These are phyloP conservation scores for Westerdykella ornata DNA, from an alignment of 2,329 filamentous ascomycete species.

Conservation along the genomic window DNA sequence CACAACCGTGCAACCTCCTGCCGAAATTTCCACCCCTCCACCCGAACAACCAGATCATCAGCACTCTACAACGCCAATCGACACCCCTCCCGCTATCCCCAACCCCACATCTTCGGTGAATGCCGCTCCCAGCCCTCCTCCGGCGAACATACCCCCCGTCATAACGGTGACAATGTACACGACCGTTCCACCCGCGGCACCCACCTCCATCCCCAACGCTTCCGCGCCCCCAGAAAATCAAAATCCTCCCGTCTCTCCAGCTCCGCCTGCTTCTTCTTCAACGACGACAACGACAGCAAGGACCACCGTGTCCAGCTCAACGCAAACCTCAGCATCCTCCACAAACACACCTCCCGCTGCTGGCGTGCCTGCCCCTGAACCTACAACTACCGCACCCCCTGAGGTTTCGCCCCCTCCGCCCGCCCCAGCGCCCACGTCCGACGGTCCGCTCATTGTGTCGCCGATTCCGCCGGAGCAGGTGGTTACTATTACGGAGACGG, in stretches of 20 bases:
- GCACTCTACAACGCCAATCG: constrained; percentile 5
- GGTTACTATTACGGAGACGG: constrained; percentile 26
- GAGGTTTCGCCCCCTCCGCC: background rate
- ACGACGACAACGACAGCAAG: constrained; percentile 2
- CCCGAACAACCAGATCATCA: background rate
- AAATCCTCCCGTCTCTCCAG: background rate
- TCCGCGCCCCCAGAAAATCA: constrained; percentile 1
- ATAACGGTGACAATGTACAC: constrained; percentile 29
- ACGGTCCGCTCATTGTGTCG: constrained; percentile 22
- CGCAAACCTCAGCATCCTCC: background rate
- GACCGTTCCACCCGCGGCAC: constrained; percentile 12
- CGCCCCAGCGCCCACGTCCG: constrained; percentile 1
- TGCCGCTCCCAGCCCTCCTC: background rate
- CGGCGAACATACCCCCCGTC: constrained; percentile 10
- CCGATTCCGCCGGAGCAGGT: constrained; percentile 28
- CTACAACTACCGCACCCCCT: constrained; percentile 5
- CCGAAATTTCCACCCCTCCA: constrained; percentile 5
- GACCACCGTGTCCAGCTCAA: background rate
- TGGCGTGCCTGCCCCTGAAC: background rate
- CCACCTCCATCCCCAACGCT: background rate
- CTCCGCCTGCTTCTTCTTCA: background rate
- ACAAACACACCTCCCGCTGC: background rate
- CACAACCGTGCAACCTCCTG: constrained; percentile 20
- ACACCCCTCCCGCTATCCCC: constrained; percentile 1
- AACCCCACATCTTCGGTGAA: background rate